Conservation (phyloP, 2,329 filamentous ascomycete species). For the Aspergillus piperis region DNA sequence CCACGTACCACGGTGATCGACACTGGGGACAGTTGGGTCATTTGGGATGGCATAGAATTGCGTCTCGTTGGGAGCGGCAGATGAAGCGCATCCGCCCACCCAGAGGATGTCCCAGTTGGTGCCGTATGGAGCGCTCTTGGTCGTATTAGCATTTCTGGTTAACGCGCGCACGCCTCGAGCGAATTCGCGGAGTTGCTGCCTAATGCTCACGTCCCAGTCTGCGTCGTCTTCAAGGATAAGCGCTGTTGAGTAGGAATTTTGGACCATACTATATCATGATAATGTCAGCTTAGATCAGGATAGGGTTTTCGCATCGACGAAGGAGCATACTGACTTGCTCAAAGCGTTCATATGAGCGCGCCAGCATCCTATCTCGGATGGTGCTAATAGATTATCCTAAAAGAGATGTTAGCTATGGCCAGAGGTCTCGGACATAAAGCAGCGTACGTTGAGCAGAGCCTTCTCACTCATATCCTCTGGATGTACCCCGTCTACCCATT, state of each 20-base stretch:
- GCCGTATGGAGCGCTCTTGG: slow-evolving; percentile 49
- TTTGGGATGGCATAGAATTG: slow-evolving; percentile 32
- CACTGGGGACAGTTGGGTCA: slow-evolving; percentile 31
- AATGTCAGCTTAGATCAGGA: background rate
- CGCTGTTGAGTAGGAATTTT: slow-evolving; percentile 49
- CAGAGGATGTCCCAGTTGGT: slow-evolving; percentile 56
- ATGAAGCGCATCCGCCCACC: slow-evolving; percentile 51
- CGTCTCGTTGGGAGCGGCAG: slow-evolving; percentile 33
- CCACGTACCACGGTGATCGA: slow-evolving; percentile 22
- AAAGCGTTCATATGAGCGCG: slow-evolving; percentile 44
- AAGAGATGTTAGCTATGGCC: background rate
- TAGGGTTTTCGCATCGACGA: background rate
- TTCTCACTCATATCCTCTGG: slow-evolving; percentile 47
- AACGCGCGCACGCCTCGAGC: slow-evolving; percentile 34
- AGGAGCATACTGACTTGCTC: slow-evolving; percentile 22
- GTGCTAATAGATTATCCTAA: background rate
- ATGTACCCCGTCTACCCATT: slow-evolving; percentile 49
- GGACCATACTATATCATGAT: slow-evolving; percentile 40
- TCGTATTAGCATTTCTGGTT: slow-evolving; percentile 28
- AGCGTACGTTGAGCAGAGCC: slow-evolving; percentile 40
- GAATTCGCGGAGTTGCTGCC: slow-evolving; percentile 49
- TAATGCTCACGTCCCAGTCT: slow-evolving; percentile 59
- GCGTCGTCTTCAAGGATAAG: slow-evolving; percentile 60
- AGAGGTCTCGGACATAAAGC: background rate
- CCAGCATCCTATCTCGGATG: slow-evolving; percentile 42